Conservation (phyloP, 257 asterid genomes). For the Cinchona pubescens region DNA sequence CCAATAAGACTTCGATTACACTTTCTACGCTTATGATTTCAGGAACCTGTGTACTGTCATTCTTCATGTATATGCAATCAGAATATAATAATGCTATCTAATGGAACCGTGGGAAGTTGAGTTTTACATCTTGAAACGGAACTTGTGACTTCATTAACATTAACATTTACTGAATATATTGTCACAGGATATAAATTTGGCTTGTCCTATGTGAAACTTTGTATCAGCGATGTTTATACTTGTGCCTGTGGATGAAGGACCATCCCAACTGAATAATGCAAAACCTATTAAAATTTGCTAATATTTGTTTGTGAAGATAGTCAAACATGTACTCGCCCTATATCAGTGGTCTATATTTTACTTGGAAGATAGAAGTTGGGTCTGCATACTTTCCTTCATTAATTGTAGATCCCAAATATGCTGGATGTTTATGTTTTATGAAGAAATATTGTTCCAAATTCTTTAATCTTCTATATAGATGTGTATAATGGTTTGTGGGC, state of each 20-base stretch:
- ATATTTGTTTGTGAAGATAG: neutral
- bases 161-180: too few relatives aligned
- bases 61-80: neutral
- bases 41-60: neutral
- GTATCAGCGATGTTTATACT: neutral
- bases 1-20: neutral
- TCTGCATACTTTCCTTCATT: neutral
- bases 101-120: neutral
- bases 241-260: neutral
- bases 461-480: neutral
- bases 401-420: neutral
- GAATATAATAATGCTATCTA: neutral
- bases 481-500: neutral
- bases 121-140: neutral
- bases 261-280: neutral
- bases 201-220: neutral
- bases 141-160: neutral
- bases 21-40: neutral
- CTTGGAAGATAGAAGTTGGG: neutral
- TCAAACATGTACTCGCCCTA: neutral
- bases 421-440: neutral
- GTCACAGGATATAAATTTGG: too few relatives aligned
- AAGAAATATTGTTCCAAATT: constrained; percentile 5
- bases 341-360: neutral
- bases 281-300: neutral